Base-by-base conservation (phyloP, 331 rosid genomes). In the Malus hybrid region DNA sequence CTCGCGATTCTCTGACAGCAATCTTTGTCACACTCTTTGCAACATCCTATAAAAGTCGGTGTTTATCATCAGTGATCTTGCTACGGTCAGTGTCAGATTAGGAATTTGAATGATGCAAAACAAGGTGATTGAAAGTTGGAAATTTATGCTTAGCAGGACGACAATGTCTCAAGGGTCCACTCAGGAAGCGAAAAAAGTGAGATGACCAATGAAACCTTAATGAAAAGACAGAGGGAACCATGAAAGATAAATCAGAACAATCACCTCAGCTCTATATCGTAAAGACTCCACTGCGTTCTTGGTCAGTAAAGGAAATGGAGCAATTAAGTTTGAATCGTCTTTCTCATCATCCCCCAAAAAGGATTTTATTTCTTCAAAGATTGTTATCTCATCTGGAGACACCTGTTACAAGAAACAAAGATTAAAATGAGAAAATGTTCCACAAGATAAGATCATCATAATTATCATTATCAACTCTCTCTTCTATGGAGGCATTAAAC, bases 231-330 rank as follows among this genome's bases (percentile, higher is more conserved):
- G 4, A 0, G 16, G 4, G 14, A 64, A 19, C 48, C 74, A 42
- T 57, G 69, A 57, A 48, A 58, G 19, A 66, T 9, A 71, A 73
- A 75, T 71, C 79, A 66, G 61, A 79, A 57, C 65, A 65, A 68
- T 89, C 75, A 91, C 99, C 99, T 94, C 99, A 34, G 92, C 92
- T 82, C 99, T 88, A 76, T 94, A 94, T 67, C 97, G 89, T 74
- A 94, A 79, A 74, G 97, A 88, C 81, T 92, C 99, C 75, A 94
- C 93, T 6, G 96, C 93, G 72, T 88, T 87, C 78, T 88, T 80
- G 28, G 96, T 85, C 67, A 94, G 93, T 56, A 84, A 81, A 42
- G 97, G 90, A 83, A 94, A 94, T 22, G 93, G 92, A 18, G 79
- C 32, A 77, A 94, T 82, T 44, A 83, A 39, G 81, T 78, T 85